These are phyloP conservation scores for Gastrolobium bilobum DNA, from an alignment of 306 rosid genomes.

Conservation along the genomic window DNA sequence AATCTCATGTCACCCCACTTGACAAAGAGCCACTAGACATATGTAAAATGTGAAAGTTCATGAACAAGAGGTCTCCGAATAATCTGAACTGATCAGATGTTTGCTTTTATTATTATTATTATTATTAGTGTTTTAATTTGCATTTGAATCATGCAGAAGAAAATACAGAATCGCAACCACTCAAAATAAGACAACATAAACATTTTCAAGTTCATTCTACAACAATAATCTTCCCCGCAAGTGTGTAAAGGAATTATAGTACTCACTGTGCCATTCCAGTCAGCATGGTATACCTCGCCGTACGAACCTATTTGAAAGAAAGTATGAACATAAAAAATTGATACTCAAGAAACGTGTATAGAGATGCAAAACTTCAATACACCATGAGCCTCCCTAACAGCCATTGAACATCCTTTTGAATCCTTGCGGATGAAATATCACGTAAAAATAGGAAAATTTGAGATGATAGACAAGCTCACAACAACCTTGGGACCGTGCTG, in stretches of 20 bases:
- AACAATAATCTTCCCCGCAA: slow-evolving; percentile 34
- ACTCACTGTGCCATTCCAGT: slow-evolving; percentile 99
- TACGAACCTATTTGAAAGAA: slow-evolving; percentile 81
- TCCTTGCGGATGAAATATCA: slow-evolving; percentile 18
- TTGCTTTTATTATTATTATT: slow-evolving; percentile 9
- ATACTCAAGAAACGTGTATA: slow-evolving; percentile 33
- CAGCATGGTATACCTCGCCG: slow-evolving; percentile 98
- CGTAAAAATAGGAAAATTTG: slow-evolving; percentile 19
- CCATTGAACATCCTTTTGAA: slow-evolving; percentile 16
- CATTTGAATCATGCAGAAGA: slow-evolving; percentile 26
- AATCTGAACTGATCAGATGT: not conserved
- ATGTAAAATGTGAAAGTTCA: slow-evolving; percentile 15
- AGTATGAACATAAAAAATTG: slow-evolving; percentile 39
- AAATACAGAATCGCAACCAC: slow-evolving; percentile 21
- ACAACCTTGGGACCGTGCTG: slow-evolving; percentile 38
- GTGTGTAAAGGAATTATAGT: slow-evolving; percentile 42
- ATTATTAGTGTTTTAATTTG: not conserved
- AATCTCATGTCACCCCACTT: slow-evolving; percentile 28
- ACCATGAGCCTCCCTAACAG: slow-evolving; percentile 30
- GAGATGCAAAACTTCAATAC: slow-evolving; percentile 35
- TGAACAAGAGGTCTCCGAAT: slow-evolving; percentile 12
- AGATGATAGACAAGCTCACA: not conserved
- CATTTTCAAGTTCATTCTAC: slow-evolving; percentile 39
- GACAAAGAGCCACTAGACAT: slow-evolving; percentile 7
- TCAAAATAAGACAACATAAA: slow-evolving; percentile 27